Percentiles rank a stretch among this genome's conserved stretches.
phyloP scores from a whole-genome alignment of 805 yeast genomes.

The Kurtzmaniella cleridarum region DNA sequence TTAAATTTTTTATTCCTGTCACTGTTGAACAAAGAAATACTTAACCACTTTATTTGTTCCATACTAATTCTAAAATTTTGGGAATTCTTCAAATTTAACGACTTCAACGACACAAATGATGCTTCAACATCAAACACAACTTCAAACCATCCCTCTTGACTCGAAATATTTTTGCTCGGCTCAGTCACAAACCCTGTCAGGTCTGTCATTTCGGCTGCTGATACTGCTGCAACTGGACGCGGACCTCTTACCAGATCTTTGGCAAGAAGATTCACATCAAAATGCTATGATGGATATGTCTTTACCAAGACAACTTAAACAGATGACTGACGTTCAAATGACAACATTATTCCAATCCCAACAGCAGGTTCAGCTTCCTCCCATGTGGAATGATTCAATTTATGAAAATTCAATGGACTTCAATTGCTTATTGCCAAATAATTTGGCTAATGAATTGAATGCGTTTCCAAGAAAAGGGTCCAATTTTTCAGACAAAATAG shows the following conservation, averaged over 20 bases:
- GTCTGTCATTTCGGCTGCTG: slow-evolving; percentile 2
- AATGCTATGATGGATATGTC: slow-evolving; percentile 5
- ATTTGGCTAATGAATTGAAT: slow-evolving; percentile 9
- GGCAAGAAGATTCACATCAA: slow-evolving; percentile 12
- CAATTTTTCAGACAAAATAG: slow-evolving; percentile 35
- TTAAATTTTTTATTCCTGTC: background rate
- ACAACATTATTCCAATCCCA: slow-evolving; percentile 8
- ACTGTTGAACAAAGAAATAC: background rate
- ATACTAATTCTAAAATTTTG: too few species aligned
- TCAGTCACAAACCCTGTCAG: background rate
- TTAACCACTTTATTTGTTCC: background rate
- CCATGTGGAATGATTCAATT: background rate
- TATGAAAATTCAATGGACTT: slow-evolving; percentile 9
- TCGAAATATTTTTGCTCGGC: background rate
- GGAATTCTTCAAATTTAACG: too few species aligned
- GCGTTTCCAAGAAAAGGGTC: slow-evolving; percentile 4
- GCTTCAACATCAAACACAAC: slow-evolving; percentile 3
- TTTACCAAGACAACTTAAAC: slow-evolving; percentile 1
- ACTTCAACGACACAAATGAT: background rate
- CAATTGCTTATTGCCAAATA: slow-evolving; percentile 18
- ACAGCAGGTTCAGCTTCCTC: slow-evolving; percentile 7
- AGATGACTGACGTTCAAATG: slow-evolving; percentile 1
- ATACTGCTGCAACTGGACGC: background rate
- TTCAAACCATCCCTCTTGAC: slow-evolving; percentile 3
- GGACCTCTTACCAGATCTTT: slow-evolving; percentile 15